Evolutionary conservation across 768 basidiomycete species (phyloP), one percentile per base, ranked within the genome.

Genomic region (Lactarius vividus): DNA sequence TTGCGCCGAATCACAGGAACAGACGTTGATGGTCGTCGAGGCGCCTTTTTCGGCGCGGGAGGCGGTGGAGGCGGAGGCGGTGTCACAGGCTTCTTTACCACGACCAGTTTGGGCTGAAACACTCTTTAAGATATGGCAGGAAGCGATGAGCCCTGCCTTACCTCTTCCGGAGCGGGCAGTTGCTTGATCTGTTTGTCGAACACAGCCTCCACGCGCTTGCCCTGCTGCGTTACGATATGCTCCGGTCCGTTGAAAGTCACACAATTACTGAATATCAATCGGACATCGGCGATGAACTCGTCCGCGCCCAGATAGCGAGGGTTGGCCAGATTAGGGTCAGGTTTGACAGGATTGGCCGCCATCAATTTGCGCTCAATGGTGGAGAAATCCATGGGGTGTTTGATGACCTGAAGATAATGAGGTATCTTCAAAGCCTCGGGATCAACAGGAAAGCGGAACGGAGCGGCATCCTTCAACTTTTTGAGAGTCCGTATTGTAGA

Each of bases 241-340:
- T 94, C 92, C 3, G 89, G 88, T 1, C 97, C 97, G 75, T 99
- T 99, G 83, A 98, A 99, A 3, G 87, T 87, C 52, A 87, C 76
- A 64, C 91, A 92, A 73, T 99, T 99, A 69, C 84, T 83, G 77
- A 96, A 94, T 65, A 98, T 89, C 62, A 92, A 82, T 56, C 92
- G 87, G 49, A 99, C 86, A 74, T 99, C 97, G 23, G 79, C 78
- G 42, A 89, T 81, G 73, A 98, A 94, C 71, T 96, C 91, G 60
- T 92, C 88, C 4, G 88, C 86, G 64, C 75, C 86, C 59, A 77
- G 70, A 73, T 98, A 98, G 29, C 88, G 88, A n/a, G 89, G 89
- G 67, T 90, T 90, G 62, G 79, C 76, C 4, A 80, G 77, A 72
- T 88, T 91, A 31, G 81, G 76, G 66, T 92, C 92, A 16, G 86